phyloP scores from a whole-genome alignment of 768 basidiomycete species.

The Amanita pseudoporphyria region DNA sequence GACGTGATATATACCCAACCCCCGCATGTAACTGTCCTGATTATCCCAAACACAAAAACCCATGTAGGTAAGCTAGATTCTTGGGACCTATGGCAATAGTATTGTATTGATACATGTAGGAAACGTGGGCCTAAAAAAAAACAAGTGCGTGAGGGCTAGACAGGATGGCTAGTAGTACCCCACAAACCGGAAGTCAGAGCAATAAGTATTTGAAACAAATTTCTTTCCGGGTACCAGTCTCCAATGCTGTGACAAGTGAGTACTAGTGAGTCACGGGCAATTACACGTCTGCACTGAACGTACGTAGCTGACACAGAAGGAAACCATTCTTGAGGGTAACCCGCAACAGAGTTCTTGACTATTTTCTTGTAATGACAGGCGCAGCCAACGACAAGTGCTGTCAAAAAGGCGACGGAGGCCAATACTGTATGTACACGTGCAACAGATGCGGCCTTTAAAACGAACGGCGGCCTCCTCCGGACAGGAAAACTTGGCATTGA shows the following conservation, averaged over 20 bases:
- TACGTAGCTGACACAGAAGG: slow-evolving; percentile 84
- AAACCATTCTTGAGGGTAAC: slow-evolving; percentile 84
- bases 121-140: slow-evolving; percentile 57
- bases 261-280: slow-evolving; percentile 4
- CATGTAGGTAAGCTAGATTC: slow-evolving; percentile 35
- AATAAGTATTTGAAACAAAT: slow-evolving; percentile 80
- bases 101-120: slow-evolving; percentile 52
- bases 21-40: slow-evolving; percentile 75
- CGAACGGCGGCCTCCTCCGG: slow-evolving; percentile 7
- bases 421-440: slow-evolving; percentile 58
- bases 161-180: neutral
- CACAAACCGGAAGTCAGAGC: slow-evolving; percentile 66
- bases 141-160: neutral
- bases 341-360: slow-evolving; percentile 76
- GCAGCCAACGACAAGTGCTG: slow-evolving; percentile 56
- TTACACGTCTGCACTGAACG: slow-evolving; percentile 15
- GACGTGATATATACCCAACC: slow-evolving; percentile 93
- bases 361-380: slow-evolving; percentile 74
- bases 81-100: slow-evolving; percentile 40
- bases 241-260: slow-evolving; percentile 50
- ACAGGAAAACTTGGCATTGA: neutral
- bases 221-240: slow-evolving; percentile 85
- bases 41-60: slow-evolving; percentile 51
- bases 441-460: slow-evolving; percentile 42
- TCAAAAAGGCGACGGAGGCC: slow-evolving; percentile 52